phyloP scores from a whole-genome alignment of 2,329 filamentous ascomycete species.

The Calonectria pseudoturangicola region DNA sequence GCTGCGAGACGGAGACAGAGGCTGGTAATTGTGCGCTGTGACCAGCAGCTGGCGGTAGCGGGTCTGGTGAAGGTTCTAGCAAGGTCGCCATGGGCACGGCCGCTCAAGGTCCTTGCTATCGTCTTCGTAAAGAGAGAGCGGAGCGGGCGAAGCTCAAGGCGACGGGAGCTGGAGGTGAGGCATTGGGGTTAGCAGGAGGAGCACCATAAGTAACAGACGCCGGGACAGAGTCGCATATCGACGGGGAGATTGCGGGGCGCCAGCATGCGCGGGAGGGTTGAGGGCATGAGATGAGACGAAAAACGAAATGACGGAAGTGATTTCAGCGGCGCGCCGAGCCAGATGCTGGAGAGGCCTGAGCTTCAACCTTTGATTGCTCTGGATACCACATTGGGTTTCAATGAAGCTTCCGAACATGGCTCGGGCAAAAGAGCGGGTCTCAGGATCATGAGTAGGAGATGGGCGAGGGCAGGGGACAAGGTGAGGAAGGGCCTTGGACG shows the following conservation, averaged over 20 bases:
- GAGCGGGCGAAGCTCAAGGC: conserved; percentile 54
- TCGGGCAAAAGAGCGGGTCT: conserved; percentile 33
- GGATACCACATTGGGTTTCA: conserved; percentile 28
- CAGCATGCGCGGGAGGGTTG: neutral
- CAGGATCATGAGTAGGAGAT: conserved; percentile 31
- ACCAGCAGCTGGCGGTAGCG: conserved; percentile 55
- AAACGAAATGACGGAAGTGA: conserved; percentile 27
- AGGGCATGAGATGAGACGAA: conserved; percentile 23
- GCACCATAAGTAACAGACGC: conserved; percentile 31
- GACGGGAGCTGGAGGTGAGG: conserved; percentile 49
- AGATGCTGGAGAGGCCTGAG: conserved; percentile 19
- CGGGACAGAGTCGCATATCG: conserved; percentile 31
- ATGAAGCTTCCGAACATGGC: conserved; percentile 37
- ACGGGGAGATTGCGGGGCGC: conserved; percentile 20
- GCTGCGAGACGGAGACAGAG: conserved; percentile 44
- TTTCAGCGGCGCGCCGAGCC: conserved; percentile 32
- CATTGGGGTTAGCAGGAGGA: conserved; percentile 54
- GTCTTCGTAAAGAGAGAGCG: conserved; percentile 48
- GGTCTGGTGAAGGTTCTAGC: conserved; percentile 50
- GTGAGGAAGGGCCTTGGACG: conserved; percentile 31
- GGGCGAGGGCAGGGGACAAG: conserved; percentile 32
- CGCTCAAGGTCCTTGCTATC: conserved; percentile 36
- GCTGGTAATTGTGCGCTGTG: conserved; percentile 54
- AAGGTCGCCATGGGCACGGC: conserved; percentile 55
- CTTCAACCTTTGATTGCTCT: conserved; percentile 38